These are phyloP conservation scores for Gossypium trilobum DNA, from an alignment of 441 rosid species.

Conservation along the genomic window DNA sequence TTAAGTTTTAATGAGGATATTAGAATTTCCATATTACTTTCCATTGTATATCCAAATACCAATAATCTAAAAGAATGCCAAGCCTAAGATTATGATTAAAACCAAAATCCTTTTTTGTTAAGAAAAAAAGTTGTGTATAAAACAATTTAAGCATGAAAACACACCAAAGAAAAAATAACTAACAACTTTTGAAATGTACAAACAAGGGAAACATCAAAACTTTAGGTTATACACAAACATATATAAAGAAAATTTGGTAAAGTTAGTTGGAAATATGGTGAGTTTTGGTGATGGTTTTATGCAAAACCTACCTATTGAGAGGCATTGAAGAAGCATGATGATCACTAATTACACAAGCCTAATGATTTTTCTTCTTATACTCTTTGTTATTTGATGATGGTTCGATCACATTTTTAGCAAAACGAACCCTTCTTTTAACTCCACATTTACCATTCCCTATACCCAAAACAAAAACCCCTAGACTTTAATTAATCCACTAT, in stretches of 20 bases:
- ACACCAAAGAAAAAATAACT: neutral
- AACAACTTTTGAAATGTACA: neutral
- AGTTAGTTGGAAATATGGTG: neutral
- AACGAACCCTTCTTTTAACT: constrained; percentile 54
- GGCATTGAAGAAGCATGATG: constrained; percentile 21
- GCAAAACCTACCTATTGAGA: constrained; percentile 30
- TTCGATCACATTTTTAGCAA: constrained; percentile 63
- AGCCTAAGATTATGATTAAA: neutral
- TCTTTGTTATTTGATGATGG: constrained; percentile 51
- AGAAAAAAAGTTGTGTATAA: neutral
- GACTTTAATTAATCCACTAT: neutral
- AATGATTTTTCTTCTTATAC: constrained; percentile 32
- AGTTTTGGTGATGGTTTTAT: constrained; percentile 20
- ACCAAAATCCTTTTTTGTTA: neutral
- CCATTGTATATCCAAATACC: neutral
- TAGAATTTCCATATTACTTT: neutral
- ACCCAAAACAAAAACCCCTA: neutral
- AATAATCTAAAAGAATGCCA: neutral
- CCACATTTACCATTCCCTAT: constrained; percentile 28
- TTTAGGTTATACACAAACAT: neutral
- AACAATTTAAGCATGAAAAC: neutral
- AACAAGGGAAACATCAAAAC: neutral
- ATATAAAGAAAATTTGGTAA: neutral
- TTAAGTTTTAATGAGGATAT: neutral
- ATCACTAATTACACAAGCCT: neutral